Evolutionary conservation across 306 rosid species (phyloP).

Genomic region (Cucumis cinereus): DNA sequence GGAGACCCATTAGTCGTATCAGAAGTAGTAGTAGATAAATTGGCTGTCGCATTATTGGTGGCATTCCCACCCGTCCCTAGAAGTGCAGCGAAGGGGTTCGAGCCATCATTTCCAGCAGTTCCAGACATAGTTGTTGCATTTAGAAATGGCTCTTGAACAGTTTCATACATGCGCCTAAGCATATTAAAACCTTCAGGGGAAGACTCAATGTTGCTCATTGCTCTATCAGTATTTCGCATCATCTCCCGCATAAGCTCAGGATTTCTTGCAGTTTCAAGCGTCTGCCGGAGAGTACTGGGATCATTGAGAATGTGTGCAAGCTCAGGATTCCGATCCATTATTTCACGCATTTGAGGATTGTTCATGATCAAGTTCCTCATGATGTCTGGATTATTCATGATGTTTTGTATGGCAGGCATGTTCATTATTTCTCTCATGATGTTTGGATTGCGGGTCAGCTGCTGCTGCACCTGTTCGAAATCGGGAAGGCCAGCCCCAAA

Average conservation of each 20-base stretch:
- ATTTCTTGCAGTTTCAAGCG: conserved; percentile 81
- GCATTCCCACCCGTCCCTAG: conserved; percentile 42
- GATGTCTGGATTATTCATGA: conserved; percentile 55
- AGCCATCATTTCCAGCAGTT: conserved; percentile 36
- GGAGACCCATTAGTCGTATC: conserved; percentile 47
- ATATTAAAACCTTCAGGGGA: conserved; percentile 87
- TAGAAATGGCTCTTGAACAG: conserved; percentile 81
- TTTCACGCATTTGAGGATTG: conserved; percentile 83
- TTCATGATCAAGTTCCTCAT: conserved; percentile 66
- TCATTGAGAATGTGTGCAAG: conserved; percentile 75
- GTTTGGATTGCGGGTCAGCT: conserved; percentile 51
- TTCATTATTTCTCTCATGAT: conserved; percentile 67
- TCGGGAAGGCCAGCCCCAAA: conserved; percentile 59
- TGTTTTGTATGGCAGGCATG: conserved; percentile 61
- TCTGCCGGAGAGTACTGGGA: conserved; percentile 73
- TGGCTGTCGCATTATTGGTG: conserved; percentile 36
- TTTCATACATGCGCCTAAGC: conserved; percentile 94
- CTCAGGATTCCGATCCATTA: conserved; percentile 78
- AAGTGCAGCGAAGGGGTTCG: conserved; percentile 36
- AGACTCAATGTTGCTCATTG: conserved; percentile 87
- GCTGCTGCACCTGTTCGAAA: conserved; percentile 74
- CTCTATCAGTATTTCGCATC: conserved; percentile 90
- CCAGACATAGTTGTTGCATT: conserved; percentile 87
- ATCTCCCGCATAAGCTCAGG: conserved; percentile 95
- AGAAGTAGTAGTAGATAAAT: conserved; percentile 38